A percentile compares a stretch with the other conserved stretches of the same genome.
These are phyloP conservation scores for Phaeotremella skinneri DNA, from an alignment of 768 basidiomycete genomes.

Conservation along the genomic window DNA sequence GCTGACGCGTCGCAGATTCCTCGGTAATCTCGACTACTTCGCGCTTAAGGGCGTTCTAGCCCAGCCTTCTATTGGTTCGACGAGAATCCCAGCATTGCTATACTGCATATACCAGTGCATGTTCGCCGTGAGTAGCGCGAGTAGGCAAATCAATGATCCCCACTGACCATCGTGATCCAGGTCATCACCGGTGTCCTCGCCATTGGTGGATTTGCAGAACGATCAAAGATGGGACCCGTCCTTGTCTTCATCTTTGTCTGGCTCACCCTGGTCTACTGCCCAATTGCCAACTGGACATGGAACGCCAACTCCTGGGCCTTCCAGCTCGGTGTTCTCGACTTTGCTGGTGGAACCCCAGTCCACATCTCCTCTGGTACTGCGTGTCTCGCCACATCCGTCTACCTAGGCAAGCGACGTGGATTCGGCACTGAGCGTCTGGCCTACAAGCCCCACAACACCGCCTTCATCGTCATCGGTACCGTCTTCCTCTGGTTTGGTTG, in stretches of 20 bases:
- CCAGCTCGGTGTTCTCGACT: conserved; percentile 73
- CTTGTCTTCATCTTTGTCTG: conserved; percentile 79
- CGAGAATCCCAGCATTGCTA: conserved; percentile 74
- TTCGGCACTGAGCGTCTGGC: conserved; percentile 54
- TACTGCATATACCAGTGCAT: conserved; percentile 69
- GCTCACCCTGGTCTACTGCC: conserved; percentile 84
- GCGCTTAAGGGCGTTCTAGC: conserved; percentile 70
- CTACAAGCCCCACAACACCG: conserved; percentile 85
- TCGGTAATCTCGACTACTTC: conserved; percentile 80
- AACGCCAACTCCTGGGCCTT: conserved; percentile 76
- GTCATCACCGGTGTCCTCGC: conserved; percentile 50
- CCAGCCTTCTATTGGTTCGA: conserved; percentile 72
- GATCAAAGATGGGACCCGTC: conserved; percentile 72
- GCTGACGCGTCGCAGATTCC: conserved; percentile 55
- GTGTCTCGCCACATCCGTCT: conserved; percentile 81
- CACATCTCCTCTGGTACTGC: conserved; percentile 61
- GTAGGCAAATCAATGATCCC: not conserved
- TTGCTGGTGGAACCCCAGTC: conserved; percentile 63
- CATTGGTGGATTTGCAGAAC: conserved; percentile 69
- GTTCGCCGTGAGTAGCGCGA: conserved; percentile 40
- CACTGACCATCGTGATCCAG: conserved; percentile 5
- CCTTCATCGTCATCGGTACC: conserved; percentile 76
- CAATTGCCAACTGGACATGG: conserved; percentile 76
- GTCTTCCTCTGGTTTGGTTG: conserved; percentile 81
- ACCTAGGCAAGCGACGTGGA: conserved; percentile 73